Evolutionary conservation across 2,329 filamentous ascomycete genomes (phyloP).

Genomic region (Colletotrichum destructivum): DNA sequence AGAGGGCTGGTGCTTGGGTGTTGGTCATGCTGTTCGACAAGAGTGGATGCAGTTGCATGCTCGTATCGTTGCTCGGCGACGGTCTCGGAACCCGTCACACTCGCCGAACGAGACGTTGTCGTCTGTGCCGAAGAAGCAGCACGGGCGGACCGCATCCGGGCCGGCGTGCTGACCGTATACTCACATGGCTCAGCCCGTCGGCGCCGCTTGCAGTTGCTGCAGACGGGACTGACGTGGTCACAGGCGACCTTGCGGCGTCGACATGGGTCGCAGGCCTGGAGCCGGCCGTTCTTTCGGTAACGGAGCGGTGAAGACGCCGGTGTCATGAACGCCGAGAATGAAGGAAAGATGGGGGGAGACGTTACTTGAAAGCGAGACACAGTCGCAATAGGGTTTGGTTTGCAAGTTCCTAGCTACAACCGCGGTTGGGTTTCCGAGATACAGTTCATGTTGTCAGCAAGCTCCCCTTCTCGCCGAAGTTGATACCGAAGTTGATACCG

Average conservation of each 20-base stretch:
- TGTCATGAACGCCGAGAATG: slow-evolving; percentile 7
- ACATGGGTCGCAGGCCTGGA: slow-evolving; percentile 54
- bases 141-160: background rate
- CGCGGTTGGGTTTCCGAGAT: background rate
- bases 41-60: background rate
- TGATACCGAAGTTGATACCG: background rate
- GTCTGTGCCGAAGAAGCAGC: background rate
- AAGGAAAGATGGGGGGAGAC: no score
- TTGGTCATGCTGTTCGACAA: background rate
- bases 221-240: slow-evolving; percentile 57
- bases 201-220: slow-evolving; percentile 55
- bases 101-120: background rate
- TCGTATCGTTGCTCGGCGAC: slow-evolving; percentile 3
- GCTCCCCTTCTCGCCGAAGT: slow-evolving; percentile 8
- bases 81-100: background rate
- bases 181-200: slow-evolving; percentile 52
- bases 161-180: slow-evolving; percentile 47
- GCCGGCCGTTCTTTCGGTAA: slow-evolving; percentile 36
- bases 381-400: background rate
- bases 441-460: background rate
- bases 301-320: slow-evolving; percentile 20
- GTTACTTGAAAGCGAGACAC: background rate
- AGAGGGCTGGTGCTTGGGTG: background rate
- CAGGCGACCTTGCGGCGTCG: slow-evolving; percentile 60
- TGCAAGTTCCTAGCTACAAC: no score